Evolutionary conservation across 345 rosid species (phyloP).

Genomic region (Citrus hindsii): DNA sequence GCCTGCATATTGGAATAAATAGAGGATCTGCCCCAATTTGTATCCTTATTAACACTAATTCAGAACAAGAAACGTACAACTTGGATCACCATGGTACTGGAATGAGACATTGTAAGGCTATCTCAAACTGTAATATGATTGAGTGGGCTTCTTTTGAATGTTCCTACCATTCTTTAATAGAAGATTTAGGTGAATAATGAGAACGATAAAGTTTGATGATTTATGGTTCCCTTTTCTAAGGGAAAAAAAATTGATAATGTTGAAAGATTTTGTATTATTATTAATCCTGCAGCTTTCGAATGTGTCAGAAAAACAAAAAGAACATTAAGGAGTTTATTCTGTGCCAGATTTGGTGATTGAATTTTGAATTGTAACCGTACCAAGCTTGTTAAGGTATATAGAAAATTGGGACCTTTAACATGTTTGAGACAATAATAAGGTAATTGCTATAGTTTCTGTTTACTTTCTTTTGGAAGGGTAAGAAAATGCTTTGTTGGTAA

Average conservation of each 20-base stretch:
- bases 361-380: background rate
- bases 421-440: background rate
- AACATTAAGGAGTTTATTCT: background rate
- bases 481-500: background rate
- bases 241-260: background rate
- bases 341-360: background rate
- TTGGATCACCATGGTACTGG: background rate
- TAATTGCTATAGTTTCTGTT: background rate
- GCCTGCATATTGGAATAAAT: background rate
- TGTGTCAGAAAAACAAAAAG: background rate
- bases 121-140: background rate
- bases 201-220: background rate
- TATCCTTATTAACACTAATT: background rate
- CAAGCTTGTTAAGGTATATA: too few relatives aligned
- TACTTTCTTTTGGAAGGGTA: background rate
- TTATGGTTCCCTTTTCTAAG: background rate
- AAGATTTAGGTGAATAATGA: background rate
- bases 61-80: background rate
- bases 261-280: background rate
- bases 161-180: background rate
- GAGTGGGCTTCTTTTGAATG: background rate
- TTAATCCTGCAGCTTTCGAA: background rate
- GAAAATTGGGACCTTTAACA: background rate
- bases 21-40: background rate
- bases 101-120: background rate